phyloP scores from a whole-genome alignment of 2,329 filamentous ascomycete species.

The Pseudocercospora macadamiae region DNA sequence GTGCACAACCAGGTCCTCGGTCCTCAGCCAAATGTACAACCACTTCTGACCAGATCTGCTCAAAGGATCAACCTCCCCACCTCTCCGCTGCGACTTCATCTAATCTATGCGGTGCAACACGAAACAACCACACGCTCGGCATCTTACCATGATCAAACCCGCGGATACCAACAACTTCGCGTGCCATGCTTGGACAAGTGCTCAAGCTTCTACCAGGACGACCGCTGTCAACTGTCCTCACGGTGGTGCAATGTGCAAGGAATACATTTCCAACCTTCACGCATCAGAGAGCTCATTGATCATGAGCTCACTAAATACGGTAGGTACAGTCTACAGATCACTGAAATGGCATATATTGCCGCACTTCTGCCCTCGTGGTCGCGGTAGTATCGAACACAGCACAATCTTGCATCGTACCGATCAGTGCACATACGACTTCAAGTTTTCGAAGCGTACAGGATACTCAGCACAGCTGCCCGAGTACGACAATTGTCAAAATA shows the following conservation, averaged over 20 bases:
- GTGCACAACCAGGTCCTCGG: neutral
- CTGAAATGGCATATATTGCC: conserved; percentile 4
- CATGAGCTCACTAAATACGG: neutral
- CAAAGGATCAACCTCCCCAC: neutral
- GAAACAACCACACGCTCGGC: neutral
- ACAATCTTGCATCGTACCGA: neutral
- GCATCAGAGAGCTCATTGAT: neutral
- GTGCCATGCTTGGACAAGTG: neutral
- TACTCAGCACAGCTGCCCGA: neutral
- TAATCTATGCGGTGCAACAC: neutral
- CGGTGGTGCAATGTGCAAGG: conserved; percentile 3
- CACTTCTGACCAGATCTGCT: neutral
- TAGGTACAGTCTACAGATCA: neutral
- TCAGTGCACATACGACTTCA: neutral
- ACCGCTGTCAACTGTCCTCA: neutral
- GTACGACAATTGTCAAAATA: neutral
- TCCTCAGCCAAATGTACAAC: neutral
- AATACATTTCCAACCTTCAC: neutral
- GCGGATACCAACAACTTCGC: neutral
- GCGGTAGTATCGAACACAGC: conserved; percentile 1
- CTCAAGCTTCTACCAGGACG: neutral
- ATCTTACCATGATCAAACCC: neutral
- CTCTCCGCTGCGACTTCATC: neutral
- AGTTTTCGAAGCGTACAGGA: neutral
- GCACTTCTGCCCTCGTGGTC: conserved; percentile 1